A percentile compares a stretch with the other conserved stretches of the same genome.
phyloP scores from a whole-genome alignment of 2,329 filamentous ascomycete genomes.

The Colletotrichum sublineola region DNA sequence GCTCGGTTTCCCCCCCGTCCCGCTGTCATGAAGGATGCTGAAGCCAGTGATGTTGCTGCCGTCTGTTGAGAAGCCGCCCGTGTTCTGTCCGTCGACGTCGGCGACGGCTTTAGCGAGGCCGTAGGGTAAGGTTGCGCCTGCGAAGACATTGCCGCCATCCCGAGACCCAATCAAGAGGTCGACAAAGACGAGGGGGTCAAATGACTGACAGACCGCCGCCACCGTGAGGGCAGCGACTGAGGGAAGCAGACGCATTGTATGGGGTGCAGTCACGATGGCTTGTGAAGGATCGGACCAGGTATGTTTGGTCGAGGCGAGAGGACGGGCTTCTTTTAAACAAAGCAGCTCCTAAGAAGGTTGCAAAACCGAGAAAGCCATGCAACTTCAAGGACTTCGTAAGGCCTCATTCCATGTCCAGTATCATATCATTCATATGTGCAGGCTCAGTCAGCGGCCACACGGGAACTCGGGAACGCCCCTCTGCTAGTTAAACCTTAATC shows the following conservation, averaged over 20 bases:
- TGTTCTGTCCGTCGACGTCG: slow-evolving; percentile 62
- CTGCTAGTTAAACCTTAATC: slow-evolving; percentile 13
- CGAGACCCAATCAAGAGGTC: slow-evolving; percentile 68
- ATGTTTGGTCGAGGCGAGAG: neutral
- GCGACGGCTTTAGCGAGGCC: slow-evolving; percentile 69
- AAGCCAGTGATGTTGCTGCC: slow-evolving; percentile 65
- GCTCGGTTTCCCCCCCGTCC: slow-evolving; percentile 48
- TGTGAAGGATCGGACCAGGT: neutral
- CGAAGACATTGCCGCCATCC: slow-evolving; percentile 70
- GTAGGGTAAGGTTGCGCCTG: slow-evolving; percentile 67
- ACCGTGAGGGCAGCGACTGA: slow-evolving; percentile 43
- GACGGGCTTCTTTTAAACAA: neutral
- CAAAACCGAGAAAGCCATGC: neutral
- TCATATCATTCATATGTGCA: neutral
- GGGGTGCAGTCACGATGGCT: neutral
- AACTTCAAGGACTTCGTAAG: neutral
- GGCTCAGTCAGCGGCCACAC: neutral
- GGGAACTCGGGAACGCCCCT: neutral
- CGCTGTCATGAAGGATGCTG: slow-evolving; percentile 60
- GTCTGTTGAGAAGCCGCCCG: slow-evolving; percentile 61
- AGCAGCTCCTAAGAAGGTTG: neutral
- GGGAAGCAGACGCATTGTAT: neutral
- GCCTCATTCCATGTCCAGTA: neutral
- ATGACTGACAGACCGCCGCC: slow-evolving; percentile 43
- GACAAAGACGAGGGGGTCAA: slow-evolving; percentile 29